A percentile compares a stretch with the other conserved stretches of the same genome.
These are phyloP conservation scores for Alternaria brassicae DNA, from an alignment of 2,329 filamentous ascomycete species.

Conservation along the genomic window DNA sequence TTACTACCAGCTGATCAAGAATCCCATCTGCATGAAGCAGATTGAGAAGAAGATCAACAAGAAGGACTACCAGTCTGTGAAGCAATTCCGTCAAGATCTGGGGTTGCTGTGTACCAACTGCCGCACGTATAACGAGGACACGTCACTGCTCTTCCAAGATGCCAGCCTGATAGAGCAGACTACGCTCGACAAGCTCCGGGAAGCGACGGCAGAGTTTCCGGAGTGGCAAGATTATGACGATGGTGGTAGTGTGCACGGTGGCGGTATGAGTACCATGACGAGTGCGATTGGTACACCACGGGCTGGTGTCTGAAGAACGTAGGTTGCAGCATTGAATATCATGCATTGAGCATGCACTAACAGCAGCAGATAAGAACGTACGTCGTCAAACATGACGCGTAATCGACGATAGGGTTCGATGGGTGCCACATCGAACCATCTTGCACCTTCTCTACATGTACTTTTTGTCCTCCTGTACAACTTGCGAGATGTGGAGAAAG, in stretches of 20 bases:
- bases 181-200: slow-evolving; percentile 60
- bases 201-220: slow-evolving; percentile 62
- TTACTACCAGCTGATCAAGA: slow-evolving; percentile 92
- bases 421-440: not conserved
- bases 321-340: not conserved
- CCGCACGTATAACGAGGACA: slow-evolving; percentile 95
- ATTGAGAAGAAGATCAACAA: slow-evolving; percentile 96
- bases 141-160: slow-evolving; percentile 88
- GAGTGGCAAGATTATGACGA: slow-evolving; percentile 66
- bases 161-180: slow-evolving; percentile 84
- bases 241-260: slow-evolving; percentile 58
- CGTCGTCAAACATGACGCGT: not conserved
- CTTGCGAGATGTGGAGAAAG: slow-evolving; percentile 10
- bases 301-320: slow-evolving; percentile 24
- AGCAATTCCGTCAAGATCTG: slow-evolving; percentile 83
- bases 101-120: slow-evolving; percentile 88
- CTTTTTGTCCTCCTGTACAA: slow-evolving; percentile 26
- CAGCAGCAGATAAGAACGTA: slow-evolving; percentile 1
- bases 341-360: not conserved
- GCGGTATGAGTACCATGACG: slow-evolving; percentile 49
- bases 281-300: slow-evolving; percentile 45
- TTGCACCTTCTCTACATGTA: slow-evolving; percentile 30
- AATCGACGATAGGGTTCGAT: not conserved
- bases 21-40: slow-evolving; percentile 94
- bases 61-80: slow-evolving; percentile 84